phyloP scores from a whole-genome alignment of 768 basidiomycete species.

The Boletus huronensis region DNA sequence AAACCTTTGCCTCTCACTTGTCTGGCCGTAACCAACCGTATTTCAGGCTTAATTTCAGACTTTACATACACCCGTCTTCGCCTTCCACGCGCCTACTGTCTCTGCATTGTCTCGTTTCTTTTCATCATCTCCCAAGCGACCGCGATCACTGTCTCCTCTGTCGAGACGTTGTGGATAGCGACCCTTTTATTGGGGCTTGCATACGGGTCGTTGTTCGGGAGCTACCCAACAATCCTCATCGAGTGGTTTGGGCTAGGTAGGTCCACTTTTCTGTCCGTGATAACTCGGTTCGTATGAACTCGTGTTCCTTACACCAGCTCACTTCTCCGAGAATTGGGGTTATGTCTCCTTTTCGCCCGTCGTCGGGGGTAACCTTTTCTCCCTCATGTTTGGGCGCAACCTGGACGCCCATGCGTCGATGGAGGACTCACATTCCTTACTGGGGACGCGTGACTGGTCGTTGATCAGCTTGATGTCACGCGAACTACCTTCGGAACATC shows the following conservation, averaged over 20 bases:
- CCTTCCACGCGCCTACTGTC: constrained; percentile 64
- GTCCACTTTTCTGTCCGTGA: constrained; percentile 26
- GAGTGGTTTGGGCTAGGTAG: constrained; percentile 88
- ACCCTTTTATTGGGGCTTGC: constrained; percentile 39
- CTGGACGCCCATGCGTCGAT: constrained; percentile 63
- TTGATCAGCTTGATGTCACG: constrained; percentile 2
- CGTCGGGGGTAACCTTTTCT: constrained; percentile 79
- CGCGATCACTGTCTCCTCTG: constrained; percentile 51
- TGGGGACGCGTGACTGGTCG: not conserved
- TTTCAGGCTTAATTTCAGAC: constrained; percentile 66
- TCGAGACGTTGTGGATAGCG: constrained; percentile 60
- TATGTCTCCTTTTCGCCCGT: constrained; percentile 71
- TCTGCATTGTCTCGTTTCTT: constrained; percentile 60
- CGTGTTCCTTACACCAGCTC: constrained; percentile 36
- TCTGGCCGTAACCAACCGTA: not conserved
- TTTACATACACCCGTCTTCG: constrained; percentile 51
- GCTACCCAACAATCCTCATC: constrained; percentile 70
- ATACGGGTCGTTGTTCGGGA: constrained; percentile 71
- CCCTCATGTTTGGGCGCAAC: constrained; percentile 77
- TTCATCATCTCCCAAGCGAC: constrained; percentile 73
- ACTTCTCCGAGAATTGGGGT: constrained; percentile 87
- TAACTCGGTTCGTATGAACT: not conserved
- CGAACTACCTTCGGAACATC: constrained; percentile 33
- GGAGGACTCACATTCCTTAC: not conserved
- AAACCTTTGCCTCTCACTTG: not conserved